Evolutionary conservation across 2,329 filamentous ascomycete species (phyloP).

Genomic region (Harringtonia aguacate): DNA sequence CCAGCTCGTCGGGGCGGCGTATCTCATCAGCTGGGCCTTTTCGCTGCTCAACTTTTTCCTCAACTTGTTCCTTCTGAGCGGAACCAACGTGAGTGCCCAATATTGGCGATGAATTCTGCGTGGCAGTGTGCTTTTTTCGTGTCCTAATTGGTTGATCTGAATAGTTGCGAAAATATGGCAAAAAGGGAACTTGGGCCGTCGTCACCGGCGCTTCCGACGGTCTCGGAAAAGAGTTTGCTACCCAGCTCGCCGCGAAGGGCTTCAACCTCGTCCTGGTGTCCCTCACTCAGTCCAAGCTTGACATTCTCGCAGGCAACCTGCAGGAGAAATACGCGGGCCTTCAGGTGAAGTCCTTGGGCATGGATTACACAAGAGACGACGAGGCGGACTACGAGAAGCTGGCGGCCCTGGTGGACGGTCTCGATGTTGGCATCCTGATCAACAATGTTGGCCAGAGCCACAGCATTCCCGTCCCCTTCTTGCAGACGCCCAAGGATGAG

Average conservation of each 20-base stretch:
- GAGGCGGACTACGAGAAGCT: constrained; percentile 72
- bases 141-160: not conserved
- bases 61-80: constrained; percentile 57
- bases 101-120: not conserved
- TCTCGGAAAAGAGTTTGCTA: constrained; percentile 90
- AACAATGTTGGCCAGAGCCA: constrained; percentile 98
- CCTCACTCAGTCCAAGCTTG: constrained; percentile 87
- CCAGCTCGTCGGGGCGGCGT: constrained; percentile 47
- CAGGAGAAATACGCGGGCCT: constrained; percentile 56
- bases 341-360: constrained; percentile 68
- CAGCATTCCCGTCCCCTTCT: constrained; percentile 82
- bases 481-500: constrained; percentile 67
- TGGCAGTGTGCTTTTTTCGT: too few relatives aligned
- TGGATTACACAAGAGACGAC: constrained; percentile 81
- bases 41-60: constrained; percentile 52
- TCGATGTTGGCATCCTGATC: constrained; percentile 79
- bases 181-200: constrained; percentile 86
- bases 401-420: constrained; percentile 52
- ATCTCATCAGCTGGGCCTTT: constrained; percentile 43
- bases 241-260: constrained; percentile 79
- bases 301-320: constrained; percentile 65
- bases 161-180: constrained; percentile 81
- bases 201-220: constrained; percentile 94
- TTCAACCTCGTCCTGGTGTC: constrained; percentile 95
- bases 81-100: constrained; percentile 42